Evolutionary conservation across 2,329 filamentous ascomycete species (phyloP), one percentile per base, ranked within the genome.

Genomic region (Diaporthe citri): DNA sequence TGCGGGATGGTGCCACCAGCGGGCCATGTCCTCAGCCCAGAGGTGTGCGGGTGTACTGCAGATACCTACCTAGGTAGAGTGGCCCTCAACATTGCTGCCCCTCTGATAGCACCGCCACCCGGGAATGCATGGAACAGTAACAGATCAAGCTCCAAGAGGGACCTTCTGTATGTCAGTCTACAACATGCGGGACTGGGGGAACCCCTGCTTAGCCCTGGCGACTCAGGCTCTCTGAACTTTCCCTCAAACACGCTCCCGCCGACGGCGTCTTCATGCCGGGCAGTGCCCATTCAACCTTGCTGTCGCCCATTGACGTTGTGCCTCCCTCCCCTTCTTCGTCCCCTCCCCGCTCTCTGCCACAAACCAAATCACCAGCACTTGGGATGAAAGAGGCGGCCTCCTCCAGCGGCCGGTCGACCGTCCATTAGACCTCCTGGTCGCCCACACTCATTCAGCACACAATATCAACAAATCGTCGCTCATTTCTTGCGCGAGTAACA

Each of bases 371-470:
- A 31, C 43, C 20, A 22, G 4, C 48, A 76, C 34, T 69, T 72
- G 67, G 39, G 75, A 76, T 46, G 41, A 51, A 57, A 72, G 66
- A 66, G 59, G 75, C 67, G 28, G 60, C 60, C 72, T 72, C 69
- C 55, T 56, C 22, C 25, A 52, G 41, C n/a, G 52, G 52, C 71
- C 62, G n/a, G 57, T 41, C 52, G 64, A 67, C 64, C 57, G 4
- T 20, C 17, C 57, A 55, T 51, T 60, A 46, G 48, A 75, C 43
- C 46, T 31, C 25, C 25, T 46, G 34, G 64, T 34, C 48, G 15
- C 31, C 56, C 43, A 59, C 64, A 55, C 41, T 60, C 74, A 55
- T 48, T 75, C 60, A 56, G 8, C 17, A 72, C 17, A 72, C 70
- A 62, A 72, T 62, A 62, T 39, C 59, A 52, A n/a, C 48, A 46